Evolutionary conservation across 192 early-diverging fungal species (phyloP).

Genomic region (Spizellomyces punctatus): DNA sequence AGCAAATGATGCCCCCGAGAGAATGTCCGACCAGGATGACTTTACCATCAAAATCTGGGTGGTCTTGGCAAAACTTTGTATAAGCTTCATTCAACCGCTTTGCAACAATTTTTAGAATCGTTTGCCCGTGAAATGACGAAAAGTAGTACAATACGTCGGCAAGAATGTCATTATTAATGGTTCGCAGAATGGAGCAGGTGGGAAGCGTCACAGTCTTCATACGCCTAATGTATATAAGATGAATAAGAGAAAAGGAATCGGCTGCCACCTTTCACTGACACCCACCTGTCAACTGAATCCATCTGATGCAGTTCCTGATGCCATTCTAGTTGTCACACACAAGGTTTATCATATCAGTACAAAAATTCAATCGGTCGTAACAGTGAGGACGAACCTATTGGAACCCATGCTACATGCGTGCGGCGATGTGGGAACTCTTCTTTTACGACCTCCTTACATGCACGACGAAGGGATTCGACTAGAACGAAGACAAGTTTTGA

Average conservation of each 20-base stretch:
- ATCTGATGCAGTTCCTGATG: conserved; percentile 43
- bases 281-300: conserved; percentile 37
- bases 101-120: conserved; percentile 38
- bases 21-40: conserved; percentile 47
- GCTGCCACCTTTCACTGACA: too few relatives aligned
- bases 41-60: conserved; percentile 44
- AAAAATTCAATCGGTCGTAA: background rate
- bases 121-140: conserved; percentile 45
- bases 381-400: conserved; percentile 24
- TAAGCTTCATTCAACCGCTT: conserved; percentile 41
- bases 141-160: conserved; percentile 56
- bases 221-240: background rate
- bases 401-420: conserved; percentile 38
- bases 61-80: conserved; percentile 26
- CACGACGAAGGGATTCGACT: conserved; percentile 34
- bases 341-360: background rate
- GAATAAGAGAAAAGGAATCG: background rate
- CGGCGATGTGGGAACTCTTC: conserved; percentile 39
- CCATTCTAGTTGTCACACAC: conserved; percentile 31
- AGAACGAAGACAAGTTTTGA: background rate
- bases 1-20: conserved; percentile 50
- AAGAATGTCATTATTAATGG: conserved; percentile 53
- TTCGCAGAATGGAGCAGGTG: conserved; percentile 45
- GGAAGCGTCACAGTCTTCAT: conserved; percentile 50
- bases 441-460: conserved; percentile 34